Conservation (phyloP, 495 filamentous ascomycete genomes). For the Baudoinia panamericana region DNA sequence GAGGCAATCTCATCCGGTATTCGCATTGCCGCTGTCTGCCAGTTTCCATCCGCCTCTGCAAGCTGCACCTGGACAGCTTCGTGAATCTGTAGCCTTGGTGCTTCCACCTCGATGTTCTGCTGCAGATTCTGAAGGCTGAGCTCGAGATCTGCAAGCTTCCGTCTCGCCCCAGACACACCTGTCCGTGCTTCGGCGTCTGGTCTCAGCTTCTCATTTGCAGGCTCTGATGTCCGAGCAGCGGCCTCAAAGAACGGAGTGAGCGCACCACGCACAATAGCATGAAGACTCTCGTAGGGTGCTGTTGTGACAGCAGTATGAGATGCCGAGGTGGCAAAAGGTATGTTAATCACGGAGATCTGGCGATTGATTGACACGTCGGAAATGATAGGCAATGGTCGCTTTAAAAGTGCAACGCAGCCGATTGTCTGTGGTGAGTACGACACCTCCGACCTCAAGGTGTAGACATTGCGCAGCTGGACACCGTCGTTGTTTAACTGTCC, state of each 20-base stretch:
- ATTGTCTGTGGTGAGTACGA: constrained; percentile 64
- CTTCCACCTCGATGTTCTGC: constrained; percentile 95
- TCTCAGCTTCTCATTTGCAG: constrained; percentile 46
- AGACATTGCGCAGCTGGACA: constrained; percentile 39
- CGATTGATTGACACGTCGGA: constrained; percentile 59
- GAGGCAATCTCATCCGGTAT: constrained; percentile 58
- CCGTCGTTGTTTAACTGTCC: constrained; percentile 22
- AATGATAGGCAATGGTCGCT: constrained; percentile 77
- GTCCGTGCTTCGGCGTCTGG: constrained; percentile 75
- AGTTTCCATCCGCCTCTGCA: constrained; percentile 50
- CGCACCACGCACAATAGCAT: constrained; percentile 74
- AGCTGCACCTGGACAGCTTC: constrained; percentile 74
- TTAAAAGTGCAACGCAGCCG: constrained; percentile 76
- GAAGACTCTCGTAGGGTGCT: constrained; percentile 83
- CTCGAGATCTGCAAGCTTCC: constrained; percentile 86
- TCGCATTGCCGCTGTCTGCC: constrained; percentile 58
- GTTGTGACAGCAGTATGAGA: constrained; percentile 53
- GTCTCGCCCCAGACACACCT: constrained; percentile 90
- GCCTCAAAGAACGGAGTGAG: constrained; percentile 93
- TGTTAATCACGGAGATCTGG: constrained; percentile 83
- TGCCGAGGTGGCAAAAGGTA: constrained; percentile 63
- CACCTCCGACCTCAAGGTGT: constrained; percentile 68
- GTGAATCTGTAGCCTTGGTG: constrained; percentile 70
- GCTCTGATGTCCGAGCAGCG: constrained; percentile 71
- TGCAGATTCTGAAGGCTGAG: constrained; percentile 79